Evolutionary conservation across 768 basidiomycete genomes (phyloP).

Genomic region (Boletus insuetus): DNA sequence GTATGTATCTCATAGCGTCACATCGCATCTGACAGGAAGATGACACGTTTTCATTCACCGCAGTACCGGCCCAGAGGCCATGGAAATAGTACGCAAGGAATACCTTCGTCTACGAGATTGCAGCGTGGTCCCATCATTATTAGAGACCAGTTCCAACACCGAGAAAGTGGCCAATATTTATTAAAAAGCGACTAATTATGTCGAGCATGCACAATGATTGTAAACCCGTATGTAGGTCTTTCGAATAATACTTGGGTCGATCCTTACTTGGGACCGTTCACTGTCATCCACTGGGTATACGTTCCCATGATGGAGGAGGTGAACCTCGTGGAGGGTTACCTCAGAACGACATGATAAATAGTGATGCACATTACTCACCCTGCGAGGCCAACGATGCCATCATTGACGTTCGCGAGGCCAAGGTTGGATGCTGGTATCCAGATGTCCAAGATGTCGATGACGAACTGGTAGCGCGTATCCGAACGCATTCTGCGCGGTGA

Average conservation of each 20-base stretch:
- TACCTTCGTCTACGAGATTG: slow-evolving; percentile 65
- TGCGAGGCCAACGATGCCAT: slow-evolving; percentile 79
- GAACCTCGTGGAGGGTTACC: slow-evolving; percentile 40
- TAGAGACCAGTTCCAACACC: background rate
- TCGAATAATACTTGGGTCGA: background rate
- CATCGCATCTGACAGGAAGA: background rate
- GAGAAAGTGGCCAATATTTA: background rate
- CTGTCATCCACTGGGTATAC: slow-evolving; percentile 61
- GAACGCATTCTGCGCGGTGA: slow-evolving; percentile 50
- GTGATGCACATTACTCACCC: slow-evolving; percentile 54
- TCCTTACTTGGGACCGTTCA: slow-evolving; percentile 42
- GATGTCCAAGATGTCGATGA: slow-evolving; percentile 81
- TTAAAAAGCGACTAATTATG: slow-evolving; percentile 8
- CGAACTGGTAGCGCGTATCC: slow-evolving; percentile 72
- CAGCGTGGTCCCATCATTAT: background rate
- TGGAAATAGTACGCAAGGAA: slow-evolving; percentile 69
- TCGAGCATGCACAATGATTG: background rate
- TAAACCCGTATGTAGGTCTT: background rate
- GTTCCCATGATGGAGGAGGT: slow-evolving; percentile 70
- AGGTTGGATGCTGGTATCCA: slow-evolving; percentile 88
- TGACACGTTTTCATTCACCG: background rate
- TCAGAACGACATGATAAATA: slow-evolving; percentile 2
- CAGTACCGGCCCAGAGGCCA: slow-evolving; percentile 72
- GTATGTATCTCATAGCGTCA: slow-evolving; percentile 42
- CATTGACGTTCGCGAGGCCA: slow-evolving; percentile 73